A percentile compares a stretch with the other conserved stretches of the same genome.
Evolutionary conservation across 768 basidiomycete species (phyloP).

Genomic region (Termitomyces titanicus): DNA sequence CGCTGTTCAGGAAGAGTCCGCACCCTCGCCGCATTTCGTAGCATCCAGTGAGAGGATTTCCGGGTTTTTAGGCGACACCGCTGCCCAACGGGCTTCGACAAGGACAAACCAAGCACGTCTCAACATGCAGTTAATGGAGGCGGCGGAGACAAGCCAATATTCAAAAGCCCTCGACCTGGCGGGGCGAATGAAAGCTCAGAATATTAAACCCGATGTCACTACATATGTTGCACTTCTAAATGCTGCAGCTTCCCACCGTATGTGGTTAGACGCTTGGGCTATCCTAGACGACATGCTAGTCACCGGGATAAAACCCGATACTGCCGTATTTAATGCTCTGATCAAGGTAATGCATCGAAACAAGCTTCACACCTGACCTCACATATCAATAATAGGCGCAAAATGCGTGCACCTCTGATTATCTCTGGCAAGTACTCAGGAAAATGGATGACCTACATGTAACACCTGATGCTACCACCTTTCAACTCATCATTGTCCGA

Average conservation of each 20-base stretch:
- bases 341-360: constrained; percentile 46
- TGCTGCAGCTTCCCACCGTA: constrained; percentile 39
- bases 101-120: constrained; percentile 23
- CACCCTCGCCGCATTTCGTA: constrained; percentile 3
- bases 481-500: constrained; percentile 48
- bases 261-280: constrained; percentile 55
- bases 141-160: constrained; percentile 34
- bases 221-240: constrained; percentile 58
- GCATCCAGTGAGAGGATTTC: constrained; percentile 7
- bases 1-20: constrained; percentile 1
- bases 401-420: constrained; percentile 31
- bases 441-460: constrained; percentile 51
- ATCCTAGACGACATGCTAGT: constrained; percentile 67
- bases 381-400: constrained; percentile 38
- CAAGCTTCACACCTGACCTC: neutral
- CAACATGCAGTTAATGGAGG: constrained; percentile 31
- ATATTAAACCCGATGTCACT: constrained; percentile 47
- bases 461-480: constrained; percentile 49
- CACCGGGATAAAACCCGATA: constrained; percentile 44
- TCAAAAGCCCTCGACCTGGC: constrained; percentile 41
- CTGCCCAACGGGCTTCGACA: constrained; percentile 12
- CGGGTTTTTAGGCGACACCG: constrained; percentile 10
- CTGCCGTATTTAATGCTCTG: constrained; percentile 54
- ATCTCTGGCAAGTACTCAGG: constrained; percentile 48
- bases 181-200: constrained; percentile 53